Conservation (phyloP, 2,329 filamentous ascomycete genomes). For the Emericellopsis atlantica region DNA sequence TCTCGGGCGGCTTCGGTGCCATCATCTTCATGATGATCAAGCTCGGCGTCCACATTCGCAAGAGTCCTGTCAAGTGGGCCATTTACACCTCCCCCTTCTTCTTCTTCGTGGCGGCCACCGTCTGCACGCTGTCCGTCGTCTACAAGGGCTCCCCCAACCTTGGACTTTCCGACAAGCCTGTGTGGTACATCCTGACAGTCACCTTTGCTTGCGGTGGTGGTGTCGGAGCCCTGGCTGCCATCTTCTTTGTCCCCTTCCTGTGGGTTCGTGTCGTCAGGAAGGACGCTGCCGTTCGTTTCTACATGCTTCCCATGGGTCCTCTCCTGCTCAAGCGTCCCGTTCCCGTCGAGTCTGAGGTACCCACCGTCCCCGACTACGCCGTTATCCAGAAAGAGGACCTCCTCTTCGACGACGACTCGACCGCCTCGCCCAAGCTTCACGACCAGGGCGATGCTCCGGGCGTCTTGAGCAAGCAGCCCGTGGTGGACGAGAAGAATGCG, state of each 20-base stretch:
- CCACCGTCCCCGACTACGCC: constrained; percentile 61
- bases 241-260: constrained; percentile 66
- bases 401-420: not conserved
- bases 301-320: constrained; percentile 48
- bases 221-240: constrained; percentile 41
- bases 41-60: constrained; percentile 56
- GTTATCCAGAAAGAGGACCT: constrained; percentile 49
- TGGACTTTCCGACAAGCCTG: constrained; percentile 51
- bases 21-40: constrained; percentile 65
- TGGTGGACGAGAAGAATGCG: constrained; percentile 26
- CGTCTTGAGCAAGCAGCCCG: constrained; percentile 36
- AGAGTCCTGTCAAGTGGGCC: constrained; percentile 59
- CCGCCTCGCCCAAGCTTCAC: not conserved
- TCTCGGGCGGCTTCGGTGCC: constrained; percentile 52
- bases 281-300: constrained; percentile 53
- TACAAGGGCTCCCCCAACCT: constrained; percentile 69
- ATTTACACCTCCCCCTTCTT: constrained; percentile 63
- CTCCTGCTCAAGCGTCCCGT: constrained; percentile 48
- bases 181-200: constrained; percentile 54
- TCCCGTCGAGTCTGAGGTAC: constrained; percentile 36
- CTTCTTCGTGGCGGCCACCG: constrained; percentile 62
- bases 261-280: constrained; percentile 56
- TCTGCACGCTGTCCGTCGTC: constrained; percentile 67
- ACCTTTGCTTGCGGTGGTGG: constrained; percentile 52
- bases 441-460: constrained; percentile 4